Percentiles rank a stretch among this genome's conserved stretches.
phyloP scores from a whole-genome alignment of 2,329 filamentous ascomycete species.

The Fusarium camptoceras region DNA sequence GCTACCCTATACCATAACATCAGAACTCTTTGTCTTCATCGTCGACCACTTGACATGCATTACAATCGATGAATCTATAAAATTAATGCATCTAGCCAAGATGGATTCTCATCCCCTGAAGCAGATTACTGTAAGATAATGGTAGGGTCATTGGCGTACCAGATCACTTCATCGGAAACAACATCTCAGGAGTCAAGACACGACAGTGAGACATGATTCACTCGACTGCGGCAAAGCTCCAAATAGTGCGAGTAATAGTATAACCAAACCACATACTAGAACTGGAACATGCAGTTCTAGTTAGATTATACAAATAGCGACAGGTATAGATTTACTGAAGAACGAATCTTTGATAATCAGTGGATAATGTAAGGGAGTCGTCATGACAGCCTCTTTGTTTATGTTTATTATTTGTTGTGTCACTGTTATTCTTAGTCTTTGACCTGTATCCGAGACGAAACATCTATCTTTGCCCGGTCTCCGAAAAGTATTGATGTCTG shows the following conservation, averaged over 20 bases:
- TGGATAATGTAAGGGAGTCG: conserved; percentile 11
- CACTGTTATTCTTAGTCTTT: not conserved
- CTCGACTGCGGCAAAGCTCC: not conserved
- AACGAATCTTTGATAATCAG: not conserved
- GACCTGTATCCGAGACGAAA: conserved; percentile 9
- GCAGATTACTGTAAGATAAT: not conserved
- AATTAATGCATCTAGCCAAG: too few relatives aligned
- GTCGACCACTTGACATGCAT: not conserved
- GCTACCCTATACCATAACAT: not conserved
- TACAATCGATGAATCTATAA: not conserved
- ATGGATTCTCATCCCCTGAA: too few relatives aligned
- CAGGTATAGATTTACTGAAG: not conserved
- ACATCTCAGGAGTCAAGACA: not conserved
- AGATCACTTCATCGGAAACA: too few relatives aligned
- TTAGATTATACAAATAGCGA: not conserved
- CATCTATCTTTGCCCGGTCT: not conserved
- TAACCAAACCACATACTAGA: not conserved
- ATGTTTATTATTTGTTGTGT: not conserved
- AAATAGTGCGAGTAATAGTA: conserved; percentile 2
- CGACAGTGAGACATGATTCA: not conserved
- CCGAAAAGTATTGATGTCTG: not conserved
- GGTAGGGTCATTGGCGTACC: not conserved
- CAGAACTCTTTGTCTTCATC: not conserved
- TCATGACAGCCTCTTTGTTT: conserved; percentile 9
- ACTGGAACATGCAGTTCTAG: conserved; percentile 11